Base-by-base conservation (phyloP, 331 rosid species). In the Phaseolus coccineus region DNA sequence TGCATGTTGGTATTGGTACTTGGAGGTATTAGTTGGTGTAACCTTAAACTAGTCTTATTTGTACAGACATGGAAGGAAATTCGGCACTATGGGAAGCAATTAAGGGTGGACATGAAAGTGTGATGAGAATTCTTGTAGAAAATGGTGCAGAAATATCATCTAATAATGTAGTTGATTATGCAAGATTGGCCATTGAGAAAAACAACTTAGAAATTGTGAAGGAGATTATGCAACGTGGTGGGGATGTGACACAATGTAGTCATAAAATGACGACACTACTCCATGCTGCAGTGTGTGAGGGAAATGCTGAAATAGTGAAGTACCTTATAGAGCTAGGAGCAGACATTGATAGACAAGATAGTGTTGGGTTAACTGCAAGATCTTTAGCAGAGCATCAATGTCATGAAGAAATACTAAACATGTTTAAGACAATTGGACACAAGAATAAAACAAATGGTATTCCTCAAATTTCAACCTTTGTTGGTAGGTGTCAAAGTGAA, bases 11-110 rank as follows among this genome's bases (percentile, higher is more conserved):
- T 28, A 2, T 28, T 78, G 33, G 7, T 13, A 58, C 25, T 9
- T 76, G 24, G 3, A n/a, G 0, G 0, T 35, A 63, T 39, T 65
- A 37, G 8, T 37, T 37, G n/a, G 4, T 39, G 35, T 25, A 47
- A 2, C 25, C 30, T 31, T 25, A 57, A 57, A 76, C 25, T 50
- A 52, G 12, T 74, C 25, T 66, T 70, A 47, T 42, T 39, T 50
- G 24, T 61, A 53, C 85, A 90, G 97, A 92, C 84, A 52, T 39
- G 2, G 83, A 82, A 27, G 94, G 92, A 85, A 90, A 40, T 80
- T 64, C 74, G 48, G 86, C 97, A 39, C 16, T 92, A 12, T 86
- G 90, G 84, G 97, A 88, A 88, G 90, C 95, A 79, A 81, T 88
- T 5, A 22, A 59, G 28, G 86, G 85, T 33, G 72, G 74, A 19